Percentiles rank a stretch among this genome's conserved stretches.
phyloP scores from a whole-genome alignment of 2,329 filamentous ascomycete genomes.

The Ophiocordyceps robertsii region DNA sequence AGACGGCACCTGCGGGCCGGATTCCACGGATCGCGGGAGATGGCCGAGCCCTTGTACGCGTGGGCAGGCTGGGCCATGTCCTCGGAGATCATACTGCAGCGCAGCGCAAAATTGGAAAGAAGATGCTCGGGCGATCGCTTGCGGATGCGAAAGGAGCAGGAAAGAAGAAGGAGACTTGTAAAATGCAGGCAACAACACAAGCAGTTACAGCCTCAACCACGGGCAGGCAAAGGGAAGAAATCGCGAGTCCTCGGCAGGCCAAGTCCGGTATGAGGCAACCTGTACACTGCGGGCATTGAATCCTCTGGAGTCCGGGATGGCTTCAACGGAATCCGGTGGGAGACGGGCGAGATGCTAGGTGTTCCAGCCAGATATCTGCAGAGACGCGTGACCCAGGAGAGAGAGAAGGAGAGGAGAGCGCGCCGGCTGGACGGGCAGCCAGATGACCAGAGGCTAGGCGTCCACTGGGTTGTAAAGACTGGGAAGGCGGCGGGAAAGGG shows the following conservation, averaged over 20 bases:
- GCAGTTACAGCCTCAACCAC: neutral
- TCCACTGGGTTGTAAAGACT: neutral
- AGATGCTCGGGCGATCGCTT: neutral
- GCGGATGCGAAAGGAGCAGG: neutral
- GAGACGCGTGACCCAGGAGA: too few species aligned
- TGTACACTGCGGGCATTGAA: conserved; percentile 3
- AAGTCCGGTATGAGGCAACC: conserved; percentile 2
- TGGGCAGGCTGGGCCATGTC: conserved; percentile 33
- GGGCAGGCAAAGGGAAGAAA: conserved; percentile 1
- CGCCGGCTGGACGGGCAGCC: neutral
- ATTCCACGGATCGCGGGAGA: conserved; percentile 35
- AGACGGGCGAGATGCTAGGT: neutral
- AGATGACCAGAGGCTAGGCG: neutral
- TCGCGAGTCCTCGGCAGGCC: conserved; percentile 3
- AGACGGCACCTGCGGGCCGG: conserved; percentile 36
- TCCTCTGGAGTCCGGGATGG: conserved; percentile 3
- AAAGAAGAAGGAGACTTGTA: neutral
- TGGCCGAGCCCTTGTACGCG: conserved; percentile 31
- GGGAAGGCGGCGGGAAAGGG: neutral
- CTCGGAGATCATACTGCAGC: conserved; percentile 20
- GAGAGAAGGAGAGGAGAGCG: neutral
- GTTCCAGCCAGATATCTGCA: neutral
- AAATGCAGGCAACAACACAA: neutral
- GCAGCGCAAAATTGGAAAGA: neutral
- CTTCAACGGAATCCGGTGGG: neutral